Percentiles rank a stretch among this genome's conserved stretches.
These are phyloP conservation scores for Knufia petricola DNA, from an alignment of 2,329 filamentous ascomycete genomes.

Conservation along the genomic window DNA sequence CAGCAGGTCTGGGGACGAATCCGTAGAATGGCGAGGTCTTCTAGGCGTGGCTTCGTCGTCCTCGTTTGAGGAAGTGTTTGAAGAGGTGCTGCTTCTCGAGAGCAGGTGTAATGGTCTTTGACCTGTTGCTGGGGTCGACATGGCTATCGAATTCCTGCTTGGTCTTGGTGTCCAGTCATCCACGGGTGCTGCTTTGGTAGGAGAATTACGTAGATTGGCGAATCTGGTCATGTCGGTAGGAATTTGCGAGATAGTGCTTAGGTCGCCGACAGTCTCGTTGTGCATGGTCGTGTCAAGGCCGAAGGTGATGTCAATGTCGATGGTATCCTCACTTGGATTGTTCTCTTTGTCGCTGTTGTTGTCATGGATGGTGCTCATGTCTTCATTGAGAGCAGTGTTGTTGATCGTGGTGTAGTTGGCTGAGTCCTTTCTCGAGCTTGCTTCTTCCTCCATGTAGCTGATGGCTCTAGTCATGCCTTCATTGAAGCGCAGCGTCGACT, in stretches of 20 bases:
- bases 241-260: constrained; percentile 82
- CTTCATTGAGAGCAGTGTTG: constrained; percentile 12
- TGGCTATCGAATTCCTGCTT: constrained; percentile 21
- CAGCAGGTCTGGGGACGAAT: constrained; percentile 58
- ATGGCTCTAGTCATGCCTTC: constrained; percentile 23
- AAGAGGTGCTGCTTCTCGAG: constrained; percentile 23
- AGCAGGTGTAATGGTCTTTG: constrained; percentile 30
- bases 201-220: constrained; percentile 60
- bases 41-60: constrained; percentile 39
- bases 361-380: constrained; percentile 11
- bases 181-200: constrained; percentile 40
- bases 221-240: constrained; percentile 74
- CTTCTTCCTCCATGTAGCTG: constrained; percentile 26
- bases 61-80: constrained; percentile 29
- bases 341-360: not conserved
- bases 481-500: constrained; percentile 24
- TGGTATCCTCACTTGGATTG: constrained; percentile 14
- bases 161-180: constrained; percentile 36
- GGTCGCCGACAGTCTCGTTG: constrained; percentile 38
- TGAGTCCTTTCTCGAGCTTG: constrained; percentile 35
- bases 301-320: constrained; percentile 20
- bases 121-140: constrained; percentile 42
- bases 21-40: constrained; percentile 43
- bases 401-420: constrained; percentile 19
- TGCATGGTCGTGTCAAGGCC: constrained; percentile 24